Conservation (phyloP, 2,329 filamentous ascomycete species). For the Mollisiaceae sp. region DNA sequence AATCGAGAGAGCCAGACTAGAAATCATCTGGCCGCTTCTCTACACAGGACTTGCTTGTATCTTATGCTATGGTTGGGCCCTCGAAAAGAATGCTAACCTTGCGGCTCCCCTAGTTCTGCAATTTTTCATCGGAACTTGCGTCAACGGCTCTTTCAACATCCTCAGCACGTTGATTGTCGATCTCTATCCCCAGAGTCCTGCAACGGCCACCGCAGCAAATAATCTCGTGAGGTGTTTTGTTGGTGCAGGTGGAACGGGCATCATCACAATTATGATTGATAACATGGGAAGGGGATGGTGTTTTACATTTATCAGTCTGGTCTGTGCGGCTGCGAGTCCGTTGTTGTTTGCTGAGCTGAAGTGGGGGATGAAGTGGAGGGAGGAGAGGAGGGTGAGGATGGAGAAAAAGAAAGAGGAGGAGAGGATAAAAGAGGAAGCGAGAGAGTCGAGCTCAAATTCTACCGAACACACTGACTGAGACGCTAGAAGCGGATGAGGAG, state of each 20-base stretch:
- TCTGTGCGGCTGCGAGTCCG: conserved; percentile 55
- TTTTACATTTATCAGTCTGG: conserved; percentile 62
- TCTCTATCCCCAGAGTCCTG: conserved; percentile 63
- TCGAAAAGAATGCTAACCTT: conserved; percentile 56
- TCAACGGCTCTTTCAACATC: conserved; percentile 67
- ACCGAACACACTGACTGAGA: conserved; percentile 6
- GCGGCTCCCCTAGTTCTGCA: conserved; percentile 60
- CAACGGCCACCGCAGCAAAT: conserved; percentile 67
- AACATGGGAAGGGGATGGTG: conserved; percentile 65
- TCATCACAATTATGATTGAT: conserved; percentile 63
- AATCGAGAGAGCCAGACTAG: conserved; percentile 51
- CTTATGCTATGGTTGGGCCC: conserved; percentile 62
- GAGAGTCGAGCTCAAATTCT: conserved; percentile 13
- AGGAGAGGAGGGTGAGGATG: conserved; percentile 52
- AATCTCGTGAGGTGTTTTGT: conserved; percentile 67
- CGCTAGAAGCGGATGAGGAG: not conserved
- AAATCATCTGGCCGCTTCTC: conserved; percentile 60
- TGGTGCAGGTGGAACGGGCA: conserved; percentile 62
- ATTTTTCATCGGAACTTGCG: conserved; percentile 61
- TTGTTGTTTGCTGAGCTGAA: conserved; percentile 55
- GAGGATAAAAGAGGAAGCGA: conserved; percentile 27
- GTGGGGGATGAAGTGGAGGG: conserved; percentile 56
- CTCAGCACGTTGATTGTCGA: conserved; percentile 69
- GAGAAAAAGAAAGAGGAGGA: conserved; percentile 42
- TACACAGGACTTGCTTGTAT: conserved; percentile 57